Evolutionary conservation across 2,329 filamentous ascomycete genomes (phyloP).

Genomic region (Fusarium zealandicum): DNA sequence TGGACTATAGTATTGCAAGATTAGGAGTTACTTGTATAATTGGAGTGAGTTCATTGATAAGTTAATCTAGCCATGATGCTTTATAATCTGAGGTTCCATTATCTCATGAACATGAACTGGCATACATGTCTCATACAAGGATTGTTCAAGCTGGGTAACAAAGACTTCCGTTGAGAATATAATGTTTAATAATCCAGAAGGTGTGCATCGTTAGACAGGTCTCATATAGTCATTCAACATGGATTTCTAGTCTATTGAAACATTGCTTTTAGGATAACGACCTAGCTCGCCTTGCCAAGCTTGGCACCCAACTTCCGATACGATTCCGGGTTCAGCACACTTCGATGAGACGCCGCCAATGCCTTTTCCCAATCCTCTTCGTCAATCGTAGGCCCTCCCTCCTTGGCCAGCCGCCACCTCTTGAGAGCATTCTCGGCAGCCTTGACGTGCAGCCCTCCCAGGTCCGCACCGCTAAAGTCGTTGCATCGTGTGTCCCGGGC

Average conservation of each 20-base stretch:
- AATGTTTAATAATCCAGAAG: too few relatives aligned
- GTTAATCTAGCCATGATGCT: too few relatives aligned
- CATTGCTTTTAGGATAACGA: neutral
- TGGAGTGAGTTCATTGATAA: too few relatives aligned
- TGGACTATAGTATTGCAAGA: too few relatives aligned
- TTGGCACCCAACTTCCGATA: conserved; percentile 48
- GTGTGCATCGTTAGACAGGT: too few relatives aligned
- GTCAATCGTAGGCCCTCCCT: conserved; percentile 39
- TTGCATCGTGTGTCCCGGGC: conserved; percentile 73
- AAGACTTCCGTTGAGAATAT: too few relatives aligned
- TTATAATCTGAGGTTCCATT: too few relatives aligned
- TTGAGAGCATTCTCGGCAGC: conserved; percentile 59
- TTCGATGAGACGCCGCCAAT: conserved; percentile 56
- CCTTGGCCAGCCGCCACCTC: conserved; percentile 46
- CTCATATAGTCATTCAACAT: neutral
- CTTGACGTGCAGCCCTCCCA: conserved; percentile 58
- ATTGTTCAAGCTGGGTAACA: too few relatives aligned
- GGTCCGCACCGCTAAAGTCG: conserved; percentile 77
- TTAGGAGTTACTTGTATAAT: too few relatives aligned
- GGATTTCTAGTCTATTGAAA: neutral
- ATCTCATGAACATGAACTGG: too few relatives aligned
- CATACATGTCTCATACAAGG: too few relatives aligned
- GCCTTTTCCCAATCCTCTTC: conserved; percentile 62
- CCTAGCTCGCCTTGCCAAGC: conserved; percentile 20
- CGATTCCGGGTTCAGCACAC: conserved; percentile 56